A percentile compares a stretch with the other conserved stretches of the same genome.
These are phyloP conservation scores for Leucogyrophana mollusca DNA, from an alignment of 768 basidiomycete species.

Conservation along the genomic window DNA sequence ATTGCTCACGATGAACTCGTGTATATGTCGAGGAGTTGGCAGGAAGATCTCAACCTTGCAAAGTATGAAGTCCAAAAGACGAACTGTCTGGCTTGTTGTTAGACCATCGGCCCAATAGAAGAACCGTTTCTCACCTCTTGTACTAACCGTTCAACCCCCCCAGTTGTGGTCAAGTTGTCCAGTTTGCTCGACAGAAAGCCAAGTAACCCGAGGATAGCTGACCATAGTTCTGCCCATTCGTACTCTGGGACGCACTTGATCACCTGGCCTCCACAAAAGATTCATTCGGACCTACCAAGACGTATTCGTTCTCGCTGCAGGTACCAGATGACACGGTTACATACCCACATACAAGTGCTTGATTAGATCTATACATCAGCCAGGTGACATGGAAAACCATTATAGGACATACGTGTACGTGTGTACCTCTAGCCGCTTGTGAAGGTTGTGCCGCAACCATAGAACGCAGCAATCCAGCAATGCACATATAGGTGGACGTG, in stretches of 20 bases:
- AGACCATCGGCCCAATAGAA: background rate
- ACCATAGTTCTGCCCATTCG: constrained; percentile 67
- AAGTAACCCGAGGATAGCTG: constrained; percentile 50
- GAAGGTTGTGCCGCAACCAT: constrained; percentile 71
- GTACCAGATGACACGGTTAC: constrained; percentile 56
- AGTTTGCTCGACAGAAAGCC: constrained; percentile 55
- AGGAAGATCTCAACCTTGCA: constrained; percentile 52
- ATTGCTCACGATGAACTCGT: constrained; percentile 69
- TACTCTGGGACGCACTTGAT: constrained; percentile 44
- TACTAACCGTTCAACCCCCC: constrained; percentile 50
- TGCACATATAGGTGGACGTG: constrained; percentile 51
- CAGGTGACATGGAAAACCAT: background rate
- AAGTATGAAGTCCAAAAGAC: constrained; percentile 52
- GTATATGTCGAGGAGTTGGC: constrained; percentile 51
- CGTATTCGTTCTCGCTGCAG: constrained; percentile 52
- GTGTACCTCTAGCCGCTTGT: constrained; percentile 56
- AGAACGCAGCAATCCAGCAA: constrained; percentile 67
- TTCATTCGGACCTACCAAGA: constrained; percentile 42
- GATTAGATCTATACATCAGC: constrained; percentile 6
- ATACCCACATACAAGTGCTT: constrained; percentile 56
- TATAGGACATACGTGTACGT: constrained; percentile 50
- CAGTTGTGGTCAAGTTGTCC: constrained; percentile 50
- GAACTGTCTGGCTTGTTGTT: constrained; percentile 38
- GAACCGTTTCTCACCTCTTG: constrained; percentile 45
- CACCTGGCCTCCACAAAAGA: background rate